These are phyloP conservation scores for Aegilops longissima DNA, from an alignment of 176 grass and related monocot genomes.

Conservation along the genomic window DNA sequence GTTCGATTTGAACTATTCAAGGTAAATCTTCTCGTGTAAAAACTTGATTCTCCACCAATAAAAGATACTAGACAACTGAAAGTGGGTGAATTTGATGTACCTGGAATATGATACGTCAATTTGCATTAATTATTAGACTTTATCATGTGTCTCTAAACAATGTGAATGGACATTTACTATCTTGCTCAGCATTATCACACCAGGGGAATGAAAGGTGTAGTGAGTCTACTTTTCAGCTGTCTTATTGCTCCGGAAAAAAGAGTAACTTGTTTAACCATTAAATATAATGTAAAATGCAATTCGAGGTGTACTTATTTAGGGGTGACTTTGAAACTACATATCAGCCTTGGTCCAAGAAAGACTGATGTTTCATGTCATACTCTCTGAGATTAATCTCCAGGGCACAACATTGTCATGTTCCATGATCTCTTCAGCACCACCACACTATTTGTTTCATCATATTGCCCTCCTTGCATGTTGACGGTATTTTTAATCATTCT, in stretches of 20 bases:
- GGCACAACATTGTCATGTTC: background rate
- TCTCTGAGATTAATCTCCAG: background rate
- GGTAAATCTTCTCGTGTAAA: background rate
- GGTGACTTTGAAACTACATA: background rate
- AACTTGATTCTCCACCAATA: slow-evolving; percentile 33
- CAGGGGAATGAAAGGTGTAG: background rate
- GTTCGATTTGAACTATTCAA: slow-evolving; percentile 10
- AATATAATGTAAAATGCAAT: background rate
- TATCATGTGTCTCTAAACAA: background rate
- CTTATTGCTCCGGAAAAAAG: background rate
- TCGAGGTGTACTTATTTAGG: background rate
- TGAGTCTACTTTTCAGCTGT: background rate
- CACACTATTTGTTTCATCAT: background rate
- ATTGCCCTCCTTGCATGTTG: background rate
- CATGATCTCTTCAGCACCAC: background rate
- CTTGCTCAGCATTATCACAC: background rate
- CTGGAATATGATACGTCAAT: background rate
- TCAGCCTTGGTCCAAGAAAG: background rate
- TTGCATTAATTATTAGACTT: background rate
- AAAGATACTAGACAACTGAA: slow-evolving; percentile 28
- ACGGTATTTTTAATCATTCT: background rate
- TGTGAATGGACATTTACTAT: background rate
- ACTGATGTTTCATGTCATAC: background rate
- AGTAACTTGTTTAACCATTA: background rate
- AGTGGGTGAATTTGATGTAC: slow-evolving; percentile 10